Evolutionary conservation across 352 stramenopile species (phyloP).

Genomic region (Pythium myriotylum): DNA sequence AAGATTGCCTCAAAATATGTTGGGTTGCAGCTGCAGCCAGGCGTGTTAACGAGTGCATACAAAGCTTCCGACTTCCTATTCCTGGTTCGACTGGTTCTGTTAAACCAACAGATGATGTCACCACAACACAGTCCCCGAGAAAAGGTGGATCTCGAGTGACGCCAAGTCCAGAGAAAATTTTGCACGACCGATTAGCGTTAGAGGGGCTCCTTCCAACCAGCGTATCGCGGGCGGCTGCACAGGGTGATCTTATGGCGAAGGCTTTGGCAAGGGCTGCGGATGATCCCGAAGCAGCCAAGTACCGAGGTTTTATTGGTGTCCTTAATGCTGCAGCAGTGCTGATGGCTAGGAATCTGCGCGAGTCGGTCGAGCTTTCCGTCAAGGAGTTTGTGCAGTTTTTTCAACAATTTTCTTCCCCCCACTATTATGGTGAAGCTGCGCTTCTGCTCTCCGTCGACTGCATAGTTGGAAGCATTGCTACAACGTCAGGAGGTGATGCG

Average conservation of each 20-base stretch:
- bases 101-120: background rate
- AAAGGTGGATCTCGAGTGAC: constrained; percentile 6
- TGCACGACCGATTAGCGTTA: constrained; percentile 55
- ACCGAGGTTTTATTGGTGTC: constrained; percentile 65
- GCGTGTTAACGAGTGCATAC: constrained; percentile 67
- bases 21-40: constrained; percentile 77
- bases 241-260: constrained; percentile 10
- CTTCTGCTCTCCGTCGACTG: constrained; percentile 69
- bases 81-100: background rate
- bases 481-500: background rate
- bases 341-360: constrained; percentile 90
- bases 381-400: constrained; percentile 75
- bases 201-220: constrained; percentile 35
- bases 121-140: constrained; percentile 15
- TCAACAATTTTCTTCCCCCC: constrained; percentile 55
- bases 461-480: background rate
- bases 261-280: constrained; percentile 6
- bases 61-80: constrained; percentile 22
- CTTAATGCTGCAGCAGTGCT: constrained; percentile 85
- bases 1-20: constrained; percentile 83
- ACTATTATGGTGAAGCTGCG: constrained; percentile 59
- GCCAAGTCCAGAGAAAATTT: constrained; percentile 31
- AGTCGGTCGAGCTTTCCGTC: constrained; percentile 86
- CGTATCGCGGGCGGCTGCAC: background rate
- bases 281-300: constrained; percentile 48